phyloP scores from a whole-genome alignment of 768 basidiomycete species.

The Polyporus arcularius region DNA sequence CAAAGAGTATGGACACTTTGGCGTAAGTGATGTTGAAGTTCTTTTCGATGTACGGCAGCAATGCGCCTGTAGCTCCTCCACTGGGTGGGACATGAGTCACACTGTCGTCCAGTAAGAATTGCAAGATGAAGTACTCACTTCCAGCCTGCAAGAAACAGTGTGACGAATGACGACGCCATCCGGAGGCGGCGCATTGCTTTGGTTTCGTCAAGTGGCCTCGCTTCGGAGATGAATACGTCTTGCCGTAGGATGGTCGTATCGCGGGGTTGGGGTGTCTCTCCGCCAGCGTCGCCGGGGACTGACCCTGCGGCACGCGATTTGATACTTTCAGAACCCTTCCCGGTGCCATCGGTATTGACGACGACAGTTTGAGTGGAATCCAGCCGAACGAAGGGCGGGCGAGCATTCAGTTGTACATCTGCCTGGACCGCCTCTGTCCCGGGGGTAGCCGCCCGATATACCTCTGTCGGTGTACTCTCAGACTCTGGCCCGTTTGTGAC shows the following conservation, averaged over 20 bases:
- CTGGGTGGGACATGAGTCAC: conserved; percentile 3
- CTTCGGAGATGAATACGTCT: background rate
- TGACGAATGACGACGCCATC: conserved; percentile 24
- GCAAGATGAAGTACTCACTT: conserved; percentile 21
- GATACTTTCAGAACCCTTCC: background rate
- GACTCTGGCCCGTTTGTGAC: no score
- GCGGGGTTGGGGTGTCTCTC: background rate
- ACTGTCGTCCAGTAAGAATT: background rate
- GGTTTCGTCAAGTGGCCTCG: conserved; percentile 6
- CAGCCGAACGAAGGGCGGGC: conserved; percentile 5
- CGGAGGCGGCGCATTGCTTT: conserved; percentile 19
- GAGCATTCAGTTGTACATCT: conserved; percentile 2
- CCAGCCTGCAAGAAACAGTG: conserved; percentile 30
- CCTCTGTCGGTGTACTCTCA: background rate
- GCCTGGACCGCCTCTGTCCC: background rate
- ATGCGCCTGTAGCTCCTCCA: conserved; percentile 28
- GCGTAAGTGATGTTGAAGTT: conserved; percentile 27
- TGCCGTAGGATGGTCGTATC: background rate
- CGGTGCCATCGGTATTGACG: background rate
- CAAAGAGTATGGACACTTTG: conserved; percentile 27
- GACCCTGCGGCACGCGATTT: background rate
- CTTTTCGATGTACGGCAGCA: conserved; percentile 28
- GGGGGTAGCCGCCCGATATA: background rate
- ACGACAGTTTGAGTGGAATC: conserved; percentile 4
- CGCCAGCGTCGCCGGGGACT: background rate